phyloP scores from a whole-genome alignment of 108 stramenopile species.

The Skeletonema grethae region DNA sequence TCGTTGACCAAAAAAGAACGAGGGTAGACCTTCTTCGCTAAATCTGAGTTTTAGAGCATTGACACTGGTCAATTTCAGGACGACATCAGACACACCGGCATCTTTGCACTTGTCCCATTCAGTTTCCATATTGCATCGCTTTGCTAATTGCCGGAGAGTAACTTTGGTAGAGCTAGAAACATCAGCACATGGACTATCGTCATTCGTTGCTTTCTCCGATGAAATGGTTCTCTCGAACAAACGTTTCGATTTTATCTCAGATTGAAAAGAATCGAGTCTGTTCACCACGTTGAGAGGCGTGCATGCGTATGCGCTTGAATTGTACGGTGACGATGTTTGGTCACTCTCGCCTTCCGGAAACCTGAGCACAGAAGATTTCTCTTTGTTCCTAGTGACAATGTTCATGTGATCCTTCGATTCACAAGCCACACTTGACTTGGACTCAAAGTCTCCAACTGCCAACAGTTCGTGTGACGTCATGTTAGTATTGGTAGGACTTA shows the following conservation, averaged over 20 bases:
- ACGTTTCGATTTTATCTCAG: slow-evolving; percentile 44
- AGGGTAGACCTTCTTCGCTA: slow-evolving; percentile 39
- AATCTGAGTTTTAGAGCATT: slow-evolving; percentile 64
- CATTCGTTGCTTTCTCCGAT: neutral
- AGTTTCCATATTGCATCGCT: slow-evolving; percentile 12
- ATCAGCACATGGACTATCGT: neutral
- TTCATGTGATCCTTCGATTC: neutral
- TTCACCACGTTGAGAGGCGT: slow-evolving; percentile 29
- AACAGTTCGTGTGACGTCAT: neutral
- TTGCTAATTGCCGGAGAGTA: slow-evolving; percentile 26
- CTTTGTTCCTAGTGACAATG: neutral
- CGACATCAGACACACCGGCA: slow-evolving; percentile 44
- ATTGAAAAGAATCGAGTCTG: slow-evolving; percentile 16
- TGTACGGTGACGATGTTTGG: slow-evolving; percentile 7
- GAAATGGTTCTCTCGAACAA: slow-evolving; percentile 22
- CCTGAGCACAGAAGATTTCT: neutral
- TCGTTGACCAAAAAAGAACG: slow-evolving; percentile 36
- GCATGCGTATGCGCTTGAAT: slow-evolving; percentile 1
- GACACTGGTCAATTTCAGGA: slow-evolving; percentile 42
- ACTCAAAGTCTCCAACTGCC: neutral
- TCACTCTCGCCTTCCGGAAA: neutral
- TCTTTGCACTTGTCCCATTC: slow-evolving; percentile 22
- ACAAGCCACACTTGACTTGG: neutral
- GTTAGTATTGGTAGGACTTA: neutral
- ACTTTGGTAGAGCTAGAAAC: slow-evolving; percentile 11